Evolutionary conservation across 768 basidiomycete genomes (phyloP), one percentile per base, ranked within the genome.

Genomic region (Myochromella boudieri): DNA sequence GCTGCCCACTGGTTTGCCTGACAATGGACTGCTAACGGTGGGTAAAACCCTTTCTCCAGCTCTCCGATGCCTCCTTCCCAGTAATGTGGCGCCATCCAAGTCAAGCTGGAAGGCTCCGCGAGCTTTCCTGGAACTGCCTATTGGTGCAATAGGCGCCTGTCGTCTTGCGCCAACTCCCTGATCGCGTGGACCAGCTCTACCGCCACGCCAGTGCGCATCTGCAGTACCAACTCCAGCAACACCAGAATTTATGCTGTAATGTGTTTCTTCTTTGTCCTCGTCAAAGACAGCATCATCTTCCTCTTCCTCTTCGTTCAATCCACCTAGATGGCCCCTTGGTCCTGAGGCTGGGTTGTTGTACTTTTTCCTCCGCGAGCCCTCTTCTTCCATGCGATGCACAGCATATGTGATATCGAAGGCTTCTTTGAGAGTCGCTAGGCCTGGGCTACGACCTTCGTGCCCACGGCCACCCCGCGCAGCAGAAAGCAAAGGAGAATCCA

Each of bases 331-430:
- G 3, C 89, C 89, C 41, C 82, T 78, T 3, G 70, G 69, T 17
- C 93, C 94, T 0, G 84, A 87, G 14, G 85, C 86, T 3, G 81
- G 77, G 9, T 84, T 86, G 44, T 88, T 84, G 67, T 87, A 88
- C 37, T 87, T 91, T 20, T 89, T 79, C 41, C 91, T 74, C 44
- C 91, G 78, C 0, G 89, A 90, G 11, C 94, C 95, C 67, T 99
- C 97, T 66, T 99, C 97, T 64, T 97, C 95, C 95, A 98, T 98
- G 14, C 95, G 85, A 66, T 99, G 97, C 0, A 99, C 97, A 3
- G 97, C 95, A 65, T 97, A 97, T 1, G 97, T 95, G 60, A 99
- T 87, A 65, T 99, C 97, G 67, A 99, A 98, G 3, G 97, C 95
- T 63, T 98, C 97, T 61, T 97, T 98, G 65, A 99, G 82, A 0